Evolutionary conservation across 805 yeast species (phyloP), one percentile per base, ranked within the genome.

Genomic region (Candida arabinofermentans): DNA sequence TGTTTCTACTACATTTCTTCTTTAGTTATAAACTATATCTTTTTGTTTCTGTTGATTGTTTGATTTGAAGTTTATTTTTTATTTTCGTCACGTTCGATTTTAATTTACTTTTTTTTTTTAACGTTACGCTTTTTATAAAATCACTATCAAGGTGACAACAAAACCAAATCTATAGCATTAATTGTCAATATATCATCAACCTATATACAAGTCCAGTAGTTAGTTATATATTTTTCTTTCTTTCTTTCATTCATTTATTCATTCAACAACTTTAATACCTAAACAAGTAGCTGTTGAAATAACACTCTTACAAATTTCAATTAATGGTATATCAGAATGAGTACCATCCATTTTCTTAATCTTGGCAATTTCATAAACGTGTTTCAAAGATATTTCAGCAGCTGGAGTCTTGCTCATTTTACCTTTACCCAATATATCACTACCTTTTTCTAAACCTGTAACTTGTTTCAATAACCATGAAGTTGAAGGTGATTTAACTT

Each of bases 281-380:
- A 88, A 78, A 38, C 86, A 83, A 53, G 76, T 82, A n/a, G 98
- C 98, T 2, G 95, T 86, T 51, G 90, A 86, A 33, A 91, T 71
- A 16, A 93, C 78, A 24, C 88, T 79, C 55, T 91, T 91, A 42
- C 84, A 84, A 34, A 93, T 82, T 17, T 84, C 77, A 58, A 86
- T 77, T 59, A 91, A 61, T 17, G 82, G 86, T 43, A 83, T 66
- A 39, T 75, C 72, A 41, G 80, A 74, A 63, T 89, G 96, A 54
- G 83, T 76, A 2, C 79, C 81, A 64, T 93, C 99, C 2, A 82
- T 83, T 62, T 89, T 79, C 69, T 93, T 93, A 52, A 93, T 83
- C 67, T 88, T 84, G 27, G 99, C 98, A 54, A 93, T 86, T 67
- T 91, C 98, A 60, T 87, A 93, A 23, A 89, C 75, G 61, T 93